Conservation (phyloP, 2,329 filamentous ascomycete genomes). For the Fusarium staphyleae region DNA sequence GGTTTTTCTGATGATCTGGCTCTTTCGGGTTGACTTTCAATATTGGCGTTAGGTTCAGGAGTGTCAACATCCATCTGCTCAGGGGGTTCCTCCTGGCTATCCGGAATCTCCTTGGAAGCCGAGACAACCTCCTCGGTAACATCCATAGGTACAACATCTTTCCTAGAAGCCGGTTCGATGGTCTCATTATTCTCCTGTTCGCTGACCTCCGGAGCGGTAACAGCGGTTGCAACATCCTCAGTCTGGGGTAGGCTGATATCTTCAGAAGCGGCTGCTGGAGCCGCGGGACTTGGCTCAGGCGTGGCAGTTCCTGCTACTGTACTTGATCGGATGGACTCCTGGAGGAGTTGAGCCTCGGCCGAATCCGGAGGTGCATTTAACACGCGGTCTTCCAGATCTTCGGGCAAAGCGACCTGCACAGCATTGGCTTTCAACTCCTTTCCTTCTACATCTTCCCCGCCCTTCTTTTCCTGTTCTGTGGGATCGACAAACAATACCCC, state of each 20-base stretch:
- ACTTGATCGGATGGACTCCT: constrained; percentile 50
- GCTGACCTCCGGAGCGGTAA: neutral
- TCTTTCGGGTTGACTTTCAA: constrained; percentile 16
- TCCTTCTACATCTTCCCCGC: constrained; percentile 48
- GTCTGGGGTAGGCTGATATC: constrained; percentile 13
- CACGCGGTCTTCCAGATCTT: constrained; percentile 35
- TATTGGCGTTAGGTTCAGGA: constrained; percentile 34
- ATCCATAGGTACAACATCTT: constrained; percentile 1
- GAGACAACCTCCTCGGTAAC: constrained; percentile 5
- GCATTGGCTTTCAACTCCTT: constrained; percentile 25
- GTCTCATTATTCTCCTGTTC: neutral
- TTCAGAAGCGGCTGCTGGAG: constrained; percentile 1
- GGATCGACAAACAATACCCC: constrained; percentile 62
- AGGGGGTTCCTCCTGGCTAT: constrained; percentile 45
- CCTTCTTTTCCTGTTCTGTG: constrained; percentile 52
- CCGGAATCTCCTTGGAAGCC: constrained; percentile 43
- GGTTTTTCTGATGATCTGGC: constrained; percentile 14
- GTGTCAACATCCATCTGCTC: constrained; percentile 49
- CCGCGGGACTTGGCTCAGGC: constrained; percentile 4
- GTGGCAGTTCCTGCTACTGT: constrained; percentile 25
- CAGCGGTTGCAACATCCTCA: neutral
- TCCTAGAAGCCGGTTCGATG: neutral
- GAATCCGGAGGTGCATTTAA: constrained; percentile 36
- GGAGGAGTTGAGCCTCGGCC: constrained; percentile 55
- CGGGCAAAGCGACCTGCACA: constrained; percentile 12